phyloP scores from a whole-genome alignment of 1,284 basidiomycete species.

The Tremellales sp. region DNA sequence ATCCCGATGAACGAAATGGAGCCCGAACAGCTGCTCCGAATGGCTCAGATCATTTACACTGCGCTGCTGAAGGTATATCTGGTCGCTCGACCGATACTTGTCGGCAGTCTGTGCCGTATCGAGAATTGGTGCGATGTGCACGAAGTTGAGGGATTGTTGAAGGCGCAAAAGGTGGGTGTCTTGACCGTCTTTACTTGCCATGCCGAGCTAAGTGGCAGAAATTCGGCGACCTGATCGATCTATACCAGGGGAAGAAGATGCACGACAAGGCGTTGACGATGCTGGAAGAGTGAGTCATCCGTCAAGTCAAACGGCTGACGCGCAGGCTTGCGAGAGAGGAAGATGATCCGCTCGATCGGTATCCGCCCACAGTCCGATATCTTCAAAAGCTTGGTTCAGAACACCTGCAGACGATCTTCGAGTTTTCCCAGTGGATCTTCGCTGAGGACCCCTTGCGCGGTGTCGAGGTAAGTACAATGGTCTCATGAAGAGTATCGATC shows the following conservation, averaged over 20 bases:
- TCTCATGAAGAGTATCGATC: background rate
- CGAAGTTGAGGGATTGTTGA: conserved; percentile 85
- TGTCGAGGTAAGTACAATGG: conserved; percentile 59
- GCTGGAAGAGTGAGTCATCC: conserved; percentile 65
- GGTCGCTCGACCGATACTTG: conserved; percentile 71
- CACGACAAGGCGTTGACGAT: conserved; percentile 81
- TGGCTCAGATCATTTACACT: conserved; percentile 92
- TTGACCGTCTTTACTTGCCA: background rate
- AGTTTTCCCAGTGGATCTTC: conserved; percentile 79
- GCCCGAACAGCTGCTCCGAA: conserved; percentile 73
- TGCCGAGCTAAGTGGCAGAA: conserved; percentile 57
- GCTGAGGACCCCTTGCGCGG: conserved; percentile 65
- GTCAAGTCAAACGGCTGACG: conserved; percentile 1
- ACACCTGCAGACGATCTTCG: conserved; percentile 72
- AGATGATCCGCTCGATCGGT: conserved; percentile 69
- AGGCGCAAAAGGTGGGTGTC: conserved; percentile 65
- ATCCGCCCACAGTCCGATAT: conserved; percentile 81
- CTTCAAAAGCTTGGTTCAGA: conserved; percentile 83
- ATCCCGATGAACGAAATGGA: conserved; percentile 64
- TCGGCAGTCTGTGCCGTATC: conserved; percentile 83
- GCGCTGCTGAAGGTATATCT: conserved; percentile 92
- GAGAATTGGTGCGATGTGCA: conserved; percentile 97
- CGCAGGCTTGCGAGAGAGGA: conserved; percentile 73
- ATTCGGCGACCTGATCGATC: conserved; percentile 80
- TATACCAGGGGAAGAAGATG: conserved; percentile 95